Conservation (phyloP, 495 filamentous ascomycete genomes). For the Xylaria acuta region DNA sequence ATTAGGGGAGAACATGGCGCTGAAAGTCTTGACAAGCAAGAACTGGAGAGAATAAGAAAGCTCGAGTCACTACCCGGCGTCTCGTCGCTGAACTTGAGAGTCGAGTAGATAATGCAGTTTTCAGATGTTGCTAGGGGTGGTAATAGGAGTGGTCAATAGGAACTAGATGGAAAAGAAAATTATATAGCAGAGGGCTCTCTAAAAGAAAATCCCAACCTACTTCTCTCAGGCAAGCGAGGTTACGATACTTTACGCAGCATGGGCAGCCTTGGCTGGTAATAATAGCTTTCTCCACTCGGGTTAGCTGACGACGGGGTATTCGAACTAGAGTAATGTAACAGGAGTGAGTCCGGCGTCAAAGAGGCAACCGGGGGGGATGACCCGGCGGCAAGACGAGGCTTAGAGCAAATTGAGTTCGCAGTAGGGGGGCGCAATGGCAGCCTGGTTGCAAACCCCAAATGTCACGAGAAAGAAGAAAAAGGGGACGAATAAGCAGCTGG, state of each 20-base stretch:
- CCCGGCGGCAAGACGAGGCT: slow-evolving; percentile 22
- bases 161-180: slow-evolving; percentile 3
- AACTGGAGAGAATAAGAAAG: not conserved
- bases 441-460: not conserved
- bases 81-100: not conserved
- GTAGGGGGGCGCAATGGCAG: slow-evolving; percentile 8
- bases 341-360: slow-evolving; percentile 6
- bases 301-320: slow-evolving; percentile 14
- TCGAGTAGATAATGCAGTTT: not conserved
- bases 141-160: not conserved
- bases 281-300: slow-evolving; percentile 20
- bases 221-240: slow-evolving; percentile 8
- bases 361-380: slow-evolving; percentile 14
- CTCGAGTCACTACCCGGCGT: not conserved
- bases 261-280: slow-evolving; percentile 21
- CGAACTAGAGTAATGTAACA: slow-evolving; percentile 13
- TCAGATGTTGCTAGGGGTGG: not conserved
- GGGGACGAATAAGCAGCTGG: not conserved
- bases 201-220: slow-evolving; percentile 9
- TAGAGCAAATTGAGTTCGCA: slow-evolving; percentile 5
- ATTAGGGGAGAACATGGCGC: slow-evolving; percentile 40
- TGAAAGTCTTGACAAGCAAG: not conserved
- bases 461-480: not conserved
- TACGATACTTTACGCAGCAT: slow-evolving; percentile 7
- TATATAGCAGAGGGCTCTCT: not conserved